These are phyloP conservation scores for Psilocybe sp. DNA, from an alignment of 768 basidiomycete genomes.

Conservation along the genomic window DNA sequence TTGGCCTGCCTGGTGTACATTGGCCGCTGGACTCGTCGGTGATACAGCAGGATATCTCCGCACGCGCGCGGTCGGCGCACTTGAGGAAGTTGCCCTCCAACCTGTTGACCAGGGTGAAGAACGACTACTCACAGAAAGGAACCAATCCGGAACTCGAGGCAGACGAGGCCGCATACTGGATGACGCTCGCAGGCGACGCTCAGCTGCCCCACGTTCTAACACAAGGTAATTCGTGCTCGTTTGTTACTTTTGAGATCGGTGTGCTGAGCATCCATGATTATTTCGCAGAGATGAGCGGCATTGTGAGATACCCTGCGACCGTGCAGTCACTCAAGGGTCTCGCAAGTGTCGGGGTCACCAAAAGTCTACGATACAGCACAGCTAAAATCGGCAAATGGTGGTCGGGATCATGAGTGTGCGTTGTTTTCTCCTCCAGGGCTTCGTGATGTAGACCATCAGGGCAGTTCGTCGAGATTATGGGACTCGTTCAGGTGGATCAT, in stretches of 20 bases:
- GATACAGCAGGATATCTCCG: conserved; percentile 74
- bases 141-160: conserved; percentile 39
- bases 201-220: conserved; percentile 49
- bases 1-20: conserved; percentile 76
- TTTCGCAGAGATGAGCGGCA: conserved; percentile 63
- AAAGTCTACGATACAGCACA: conserved; percentile 71
- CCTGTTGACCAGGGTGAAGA: conserved; percentile 55
- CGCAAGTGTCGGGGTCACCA: conserved; percentile 75
- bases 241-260: neutral
- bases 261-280: neutral
- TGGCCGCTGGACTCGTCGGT: conserved; percentile 51
- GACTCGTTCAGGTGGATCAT: neutral
- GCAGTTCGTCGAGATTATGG: neutral
- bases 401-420: conserved; percentile 30
- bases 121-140: conserved; percentile 40
- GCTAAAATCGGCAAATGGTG: conserved; percentile 90
- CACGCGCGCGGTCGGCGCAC: conserved; percentile 69
- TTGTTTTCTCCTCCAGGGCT: neutral
- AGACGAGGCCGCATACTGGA: conserved; percentile 78
- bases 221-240: conserved; percentile 39
- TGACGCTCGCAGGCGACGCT: conserved; percentile 64
- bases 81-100: conserved; percentile 75
- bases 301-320: conserved; percentile 82
- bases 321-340: conserved; percentile 86
- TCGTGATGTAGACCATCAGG: neutral